phyloP scores from a whole-genome alignment of 208 protist species.

The Acanthamoeba sp. region DNA sequence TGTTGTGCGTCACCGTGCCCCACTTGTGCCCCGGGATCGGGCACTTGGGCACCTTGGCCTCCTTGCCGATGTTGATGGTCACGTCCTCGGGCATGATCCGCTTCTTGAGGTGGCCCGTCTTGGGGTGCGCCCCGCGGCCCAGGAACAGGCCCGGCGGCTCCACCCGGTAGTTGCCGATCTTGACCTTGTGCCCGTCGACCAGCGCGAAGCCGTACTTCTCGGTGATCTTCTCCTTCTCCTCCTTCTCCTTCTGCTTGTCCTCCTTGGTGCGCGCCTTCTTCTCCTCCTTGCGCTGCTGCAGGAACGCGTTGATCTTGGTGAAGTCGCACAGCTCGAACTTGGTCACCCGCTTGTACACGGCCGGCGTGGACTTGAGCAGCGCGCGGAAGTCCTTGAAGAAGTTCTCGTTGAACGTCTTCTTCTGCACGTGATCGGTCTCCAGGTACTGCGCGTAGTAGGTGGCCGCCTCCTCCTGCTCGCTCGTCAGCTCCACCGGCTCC shows the following conservation, averaged over 20 bases:
- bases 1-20: constrained; percentile 94
- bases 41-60: constrained; percentile 91
- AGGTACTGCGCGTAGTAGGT: constrained; percentile 97
- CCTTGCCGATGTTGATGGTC: constrained; percentile 98
- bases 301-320: constrained; percentile 95
- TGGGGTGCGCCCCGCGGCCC: constrained; percentile 98
- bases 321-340: constrained; percentile 98
- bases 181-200: constrained; percentile 95
- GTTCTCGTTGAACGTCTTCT: constrained; percentile 97
- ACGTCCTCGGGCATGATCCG: constrained; percentile 98
- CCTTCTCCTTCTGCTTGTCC: constrained; percentile 93
- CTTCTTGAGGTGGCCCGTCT: constrained; percentile 96
- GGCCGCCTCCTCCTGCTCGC: constrained; percentile 98
- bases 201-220: constrained; percentile 94
- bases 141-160: constrained; percentile 99
- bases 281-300: constrained; percentile 93
- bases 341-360: constrained; percentile 92
- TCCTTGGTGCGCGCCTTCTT: constrained; percentile 92
- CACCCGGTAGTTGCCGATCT: constrained; percentile 97
- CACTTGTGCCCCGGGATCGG: constrained; percentile 94
- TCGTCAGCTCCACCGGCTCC: constrained; percentile 93
- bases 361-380: constrained; percentile 88
- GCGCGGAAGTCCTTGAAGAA: constrained; percentile 97
- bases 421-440: constrained; percentile 96
- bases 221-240: constrained; percentile 92